A percentile compares a stretch with the other conserved stretches of the same genome.
These are phyloP conservation scores for Ogataea allantospora DNA, from an alignment of 805 yeast species.

Conservation along the genomic window DNA sequence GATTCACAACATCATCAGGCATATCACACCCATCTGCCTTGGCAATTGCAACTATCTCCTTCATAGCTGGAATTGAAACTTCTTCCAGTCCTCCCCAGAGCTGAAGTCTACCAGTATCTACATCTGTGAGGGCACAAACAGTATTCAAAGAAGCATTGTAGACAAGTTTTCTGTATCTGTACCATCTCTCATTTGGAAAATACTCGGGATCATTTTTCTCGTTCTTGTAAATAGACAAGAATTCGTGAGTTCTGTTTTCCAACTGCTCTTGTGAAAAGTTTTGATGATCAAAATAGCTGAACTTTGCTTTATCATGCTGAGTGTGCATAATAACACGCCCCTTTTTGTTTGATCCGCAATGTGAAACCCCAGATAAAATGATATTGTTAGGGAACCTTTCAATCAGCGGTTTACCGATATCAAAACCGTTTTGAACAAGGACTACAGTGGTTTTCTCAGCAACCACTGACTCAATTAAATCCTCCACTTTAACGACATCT, in stretches of 20 bases:
- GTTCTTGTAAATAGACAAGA: slow-evolving; percentile 45
- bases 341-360: slow-evolving; percentile 54
- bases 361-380: slow-evolving; percentile 56
- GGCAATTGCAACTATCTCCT: slow-evolving; percentile 64
- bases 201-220: slow-evolving; percentile 41
- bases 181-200: slow-evolving; percentile 45
- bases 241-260: slow-evolving; percentile 39
- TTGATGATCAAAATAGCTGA: slow-evolving; percentile 52
- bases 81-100: slow-evolving; percentile 42
- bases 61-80: slow-evolving; percentile 60
- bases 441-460: slow-evolving; percentile 44
- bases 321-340: slow-evolving; percentile 50
- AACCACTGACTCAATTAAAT: slow-evolving; percentile 47
- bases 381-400: slow-evolving; percentile 45
- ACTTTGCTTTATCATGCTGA: slow-evolving; percentile 43
- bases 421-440: slow-evolving; percentile 61
- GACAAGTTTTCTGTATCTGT: slow-evolving; percentile 65
- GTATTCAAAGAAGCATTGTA: slow-evolving; percentile 71
- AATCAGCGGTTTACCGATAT: slow-evolving; percentile 51
- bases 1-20: slow-evolving; percentile 46
- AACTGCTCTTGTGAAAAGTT: slow-evolving; percentile 33
- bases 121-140: slow-evolving; percentile 53
- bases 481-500: slow-evolving; percentile 48
- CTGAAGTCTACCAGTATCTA: slow-evolving; percentile 56
- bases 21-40: slow-evolving; percentile 62